phyloP scores from a whole-genome alignment of 73 alveolate species.

The Tetrahymena malaccensis region DNA sequence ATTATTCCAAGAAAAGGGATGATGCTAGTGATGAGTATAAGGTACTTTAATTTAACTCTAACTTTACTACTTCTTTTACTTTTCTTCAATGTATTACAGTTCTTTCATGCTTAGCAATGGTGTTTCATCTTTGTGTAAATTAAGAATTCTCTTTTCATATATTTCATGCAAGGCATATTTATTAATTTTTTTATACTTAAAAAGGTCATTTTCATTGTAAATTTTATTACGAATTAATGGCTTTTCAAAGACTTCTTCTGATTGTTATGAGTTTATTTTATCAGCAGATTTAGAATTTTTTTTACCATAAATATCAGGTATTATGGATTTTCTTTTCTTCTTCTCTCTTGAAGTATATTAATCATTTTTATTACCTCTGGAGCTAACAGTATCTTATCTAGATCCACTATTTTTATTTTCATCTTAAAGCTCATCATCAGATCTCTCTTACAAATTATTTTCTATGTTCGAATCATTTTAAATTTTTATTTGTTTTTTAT shows the following conservation, averaged over 20 bases:
- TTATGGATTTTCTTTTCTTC: not conserved
- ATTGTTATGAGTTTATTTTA: not conserved
- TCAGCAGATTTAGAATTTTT: not conserved
- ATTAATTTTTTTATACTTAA: not conserved
- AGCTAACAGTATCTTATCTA: not conserved
- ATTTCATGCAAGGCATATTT: not conserved
- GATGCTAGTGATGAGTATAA: not conserved
- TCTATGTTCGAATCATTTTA: not conserved
- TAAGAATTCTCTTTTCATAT: not conserved
- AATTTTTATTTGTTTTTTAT: no score
- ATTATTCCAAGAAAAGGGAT: not conserved
- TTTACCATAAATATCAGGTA: not conserved
- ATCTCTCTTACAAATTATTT: not conserved
- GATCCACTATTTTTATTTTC: not conserved
- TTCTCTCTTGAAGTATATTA: not conserved
- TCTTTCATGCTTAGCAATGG: not conserved
- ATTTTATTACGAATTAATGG: not conserved
- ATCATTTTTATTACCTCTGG: not conserved
- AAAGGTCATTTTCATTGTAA: not conserved
- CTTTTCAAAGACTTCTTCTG: not conserved
- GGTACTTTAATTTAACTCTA: not conserved
- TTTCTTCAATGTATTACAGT: not conserved
- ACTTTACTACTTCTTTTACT: not conserved
- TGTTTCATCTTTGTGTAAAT: not conserved
- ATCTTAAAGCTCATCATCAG: not conserved